phyloP scores from a whole-genome alignment of 1,284 basidiomycete genomes.

The Anthracocystis setariae region DNA sequence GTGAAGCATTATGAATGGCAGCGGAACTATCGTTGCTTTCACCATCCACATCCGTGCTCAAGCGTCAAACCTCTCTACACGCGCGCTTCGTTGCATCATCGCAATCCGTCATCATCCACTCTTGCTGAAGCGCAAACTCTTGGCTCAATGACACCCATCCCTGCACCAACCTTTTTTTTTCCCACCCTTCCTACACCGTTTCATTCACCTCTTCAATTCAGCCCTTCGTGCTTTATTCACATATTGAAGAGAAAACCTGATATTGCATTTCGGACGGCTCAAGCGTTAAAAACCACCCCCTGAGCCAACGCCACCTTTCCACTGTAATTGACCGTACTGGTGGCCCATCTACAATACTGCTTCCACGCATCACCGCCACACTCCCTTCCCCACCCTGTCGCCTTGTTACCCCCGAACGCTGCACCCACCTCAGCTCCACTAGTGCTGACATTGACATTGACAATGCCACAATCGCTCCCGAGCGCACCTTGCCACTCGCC shows the following conservation, averaged over 20 bases:
- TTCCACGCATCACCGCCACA: constrained; percentile 97
- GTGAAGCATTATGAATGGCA: constrained; percentile 16
- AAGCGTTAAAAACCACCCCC: constrained; percentile 80
- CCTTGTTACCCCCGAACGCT: constrained; percentile 93
- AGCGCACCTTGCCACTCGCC: constrained; percentile 52
- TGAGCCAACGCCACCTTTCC: constrained; percentile 87
- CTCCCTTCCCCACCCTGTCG: constrained; percentile 85
- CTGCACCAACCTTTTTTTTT: too few relatives aligned
- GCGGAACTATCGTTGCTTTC: too few relatives aligned
- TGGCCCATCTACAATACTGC: constrained; percentile 74
- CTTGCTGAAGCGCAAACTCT: too few relatives aligned
- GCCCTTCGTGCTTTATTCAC: too few relatives aligned
- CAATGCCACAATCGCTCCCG: constrained; percentile 57
- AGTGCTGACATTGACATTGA: constrained; percentile 76
- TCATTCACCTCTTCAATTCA: background rate
- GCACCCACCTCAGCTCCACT: constrained; percentile 92
- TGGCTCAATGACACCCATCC: background rate
- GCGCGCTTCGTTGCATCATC: too few relatives aligned
- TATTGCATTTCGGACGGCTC: background rate
- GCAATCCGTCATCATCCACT: too few relatives aligned
- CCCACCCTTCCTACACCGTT: background rate
- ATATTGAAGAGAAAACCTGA: too few relatives aligned
- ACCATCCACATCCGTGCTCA: too few relatives aligned
- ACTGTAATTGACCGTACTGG: constrained; percentile 92
- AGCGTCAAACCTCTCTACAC: too few relatives aligned